Conservation (phyloP, 208 protist species). For the Crithidia brevicula region DNA sequence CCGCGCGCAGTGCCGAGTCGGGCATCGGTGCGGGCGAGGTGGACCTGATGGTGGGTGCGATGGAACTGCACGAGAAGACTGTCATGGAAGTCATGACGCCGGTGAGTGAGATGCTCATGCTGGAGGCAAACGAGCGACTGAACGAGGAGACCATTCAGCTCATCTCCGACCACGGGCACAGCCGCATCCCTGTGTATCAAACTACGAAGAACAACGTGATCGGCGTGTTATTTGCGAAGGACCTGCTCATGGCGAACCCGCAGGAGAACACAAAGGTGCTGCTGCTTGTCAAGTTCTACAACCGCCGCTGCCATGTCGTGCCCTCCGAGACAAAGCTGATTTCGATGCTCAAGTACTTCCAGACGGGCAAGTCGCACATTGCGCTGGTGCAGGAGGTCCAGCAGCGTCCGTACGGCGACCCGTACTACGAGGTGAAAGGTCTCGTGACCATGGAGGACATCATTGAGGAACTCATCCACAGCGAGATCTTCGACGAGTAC, state of each 20-base stretch:
- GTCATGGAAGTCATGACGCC: conserved; percentile 95
- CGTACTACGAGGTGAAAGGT: conserved; percentile 95
- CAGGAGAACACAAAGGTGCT: conserved; percentile 93
- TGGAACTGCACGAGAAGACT: conserved; percentile 94
- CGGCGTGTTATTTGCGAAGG: conserved; percentile 92
- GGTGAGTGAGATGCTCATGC: conserved; percentile 94
- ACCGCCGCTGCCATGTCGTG: conserved; percentile 87
- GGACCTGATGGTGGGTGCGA: conserved; percentile 93
- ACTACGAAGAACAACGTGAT: conserved; percentile 92
- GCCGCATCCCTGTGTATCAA: conserved; percentile 95
- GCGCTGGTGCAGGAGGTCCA: conserved; percentile 93
- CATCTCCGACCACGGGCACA: conserved; percentile 94
- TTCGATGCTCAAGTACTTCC: conserved; percentile 96
- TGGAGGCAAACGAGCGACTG: conserved; percentile 90
- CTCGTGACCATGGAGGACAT: conserved; percentile 98
- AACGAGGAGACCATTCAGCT: conserved; percentile 92
- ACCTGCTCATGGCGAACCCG: conserved; percentile 95
- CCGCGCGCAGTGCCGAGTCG: conserved; percentile 81
- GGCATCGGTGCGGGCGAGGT: conserved; percentile 90
- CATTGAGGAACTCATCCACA: conserved; percentile 97
- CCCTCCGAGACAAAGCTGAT: conserved; percentile 92
- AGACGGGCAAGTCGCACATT: conserved; percentile 94
- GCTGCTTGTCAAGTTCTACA: conserved; percentile 95
- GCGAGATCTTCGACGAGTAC: conserved; percentile 98
- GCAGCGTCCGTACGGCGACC: conserved; percentile 89